Evolutionary conservation across 371 early-diverging fungal genomes (phyloP).

Genomic region (Mortierella sp.): DNA sequence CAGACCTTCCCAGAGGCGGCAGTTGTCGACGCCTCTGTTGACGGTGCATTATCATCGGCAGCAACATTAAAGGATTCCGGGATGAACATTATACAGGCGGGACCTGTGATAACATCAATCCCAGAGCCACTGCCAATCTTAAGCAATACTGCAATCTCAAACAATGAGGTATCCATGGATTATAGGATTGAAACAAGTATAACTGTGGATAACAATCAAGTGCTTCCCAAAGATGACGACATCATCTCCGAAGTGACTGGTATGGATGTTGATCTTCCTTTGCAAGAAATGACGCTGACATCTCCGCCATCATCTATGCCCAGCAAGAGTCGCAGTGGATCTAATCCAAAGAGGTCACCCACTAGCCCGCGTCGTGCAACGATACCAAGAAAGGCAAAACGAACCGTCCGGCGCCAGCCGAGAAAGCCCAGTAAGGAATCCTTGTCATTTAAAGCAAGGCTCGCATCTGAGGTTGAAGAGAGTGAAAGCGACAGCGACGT

Average conservation of each 20-base stretch:
- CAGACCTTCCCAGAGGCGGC: neutral
- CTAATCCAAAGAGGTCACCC: neutral
- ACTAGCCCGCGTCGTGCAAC: neutral
- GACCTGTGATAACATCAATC: neutral
- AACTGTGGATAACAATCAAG: neutral
- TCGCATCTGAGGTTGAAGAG: conserved; percentile 5
- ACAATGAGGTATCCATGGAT: neutral
- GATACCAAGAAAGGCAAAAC: conserved; percentile 8
- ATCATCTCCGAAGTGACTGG: neutral
- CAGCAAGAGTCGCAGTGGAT: conserved; percentile 15
- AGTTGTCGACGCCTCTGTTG: neutral
- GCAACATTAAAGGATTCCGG: neutral
- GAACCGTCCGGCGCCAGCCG: neutral
- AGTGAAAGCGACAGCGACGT: neutral
- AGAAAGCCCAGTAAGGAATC: conserved; percentile 8
- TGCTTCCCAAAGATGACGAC: neutral
- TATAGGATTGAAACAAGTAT: neutral
- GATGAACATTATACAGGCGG: neutral
- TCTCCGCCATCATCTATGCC: conserved; percentile 29
- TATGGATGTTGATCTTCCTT: conserved; percentile 30
- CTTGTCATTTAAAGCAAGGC: conserved; percentile 7
- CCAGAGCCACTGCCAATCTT: neutral
- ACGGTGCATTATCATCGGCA: neutral
- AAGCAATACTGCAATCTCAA: neutral
- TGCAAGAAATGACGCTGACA: conserved; percentile 25